Evolutionary conservation across 768 basidiomycete genomes (phyloP).

Genomic region (Suillus variegatus): DNA sequence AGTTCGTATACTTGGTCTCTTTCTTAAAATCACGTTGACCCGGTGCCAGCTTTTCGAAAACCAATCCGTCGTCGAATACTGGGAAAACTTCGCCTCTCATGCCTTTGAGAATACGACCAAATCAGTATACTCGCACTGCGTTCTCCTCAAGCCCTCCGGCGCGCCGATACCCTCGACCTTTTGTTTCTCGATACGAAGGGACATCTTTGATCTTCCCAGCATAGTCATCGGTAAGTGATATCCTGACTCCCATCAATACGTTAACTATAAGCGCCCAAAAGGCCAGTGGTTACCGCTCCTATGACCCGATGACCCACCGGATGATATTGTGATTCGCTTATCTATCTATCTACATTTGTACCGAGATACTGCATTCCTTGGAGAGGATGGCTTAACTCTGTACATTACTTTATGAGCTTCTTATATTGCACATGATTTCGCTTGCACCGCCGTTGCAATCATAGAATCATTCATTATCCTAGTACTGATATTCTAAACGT

Average conservation of each 20-base stretch:
- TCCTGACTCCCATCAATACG: conserved; percentile 1
- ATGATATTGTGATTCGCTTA: background rate
- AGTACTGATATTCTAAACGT: background rate
- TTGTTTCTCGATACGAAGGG: conserved; percentile 93
- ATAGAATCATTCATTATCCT: conserved; percentile 4
- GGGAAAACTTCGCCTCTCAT: conserved; percentile 95
- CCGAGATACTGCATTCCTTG: conserved; percentile 9
- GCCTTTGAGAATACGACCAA: conserved; percentile 98
- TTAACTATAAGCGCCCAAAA: conserved; percentile 28
- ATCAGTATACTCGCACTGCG: conserved; percentile 91
- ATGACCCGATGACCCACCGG: conserved; percentile 34
- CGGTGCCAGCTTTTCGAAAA: conserved; percentile 82
- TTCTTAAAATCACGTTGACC: conserved; percentile 8
- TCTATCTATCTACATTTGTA: conserved; percentile 18
- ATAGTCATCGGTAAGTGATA: conserved; percentile 73
- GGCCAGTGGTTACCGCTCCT: conserved; percentile 89
- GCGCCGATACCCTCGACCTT: conserved; percentile 89
- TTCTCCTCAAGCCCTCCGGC: conserved; percentile 82
- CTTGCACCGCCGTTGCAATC: conserved; percentile 1
- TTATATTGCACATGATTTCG: conserved; percentile 13
- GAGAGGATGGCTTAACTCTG: conserved; percentile 14
- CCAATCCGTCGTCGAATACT: conserved; percentile 92
- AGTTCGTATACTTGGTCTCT: conserved; percentile 37
- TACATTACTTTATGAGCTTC: conserved; percentile 14
- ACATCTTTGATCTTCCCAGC: conserved; percentile 88